These are phyloP conservation scores for Metarhizium anisopliae DNA, from an alignment of 2,329 filamentous ascomycete species.

Conservation along the genomic window DNA sequence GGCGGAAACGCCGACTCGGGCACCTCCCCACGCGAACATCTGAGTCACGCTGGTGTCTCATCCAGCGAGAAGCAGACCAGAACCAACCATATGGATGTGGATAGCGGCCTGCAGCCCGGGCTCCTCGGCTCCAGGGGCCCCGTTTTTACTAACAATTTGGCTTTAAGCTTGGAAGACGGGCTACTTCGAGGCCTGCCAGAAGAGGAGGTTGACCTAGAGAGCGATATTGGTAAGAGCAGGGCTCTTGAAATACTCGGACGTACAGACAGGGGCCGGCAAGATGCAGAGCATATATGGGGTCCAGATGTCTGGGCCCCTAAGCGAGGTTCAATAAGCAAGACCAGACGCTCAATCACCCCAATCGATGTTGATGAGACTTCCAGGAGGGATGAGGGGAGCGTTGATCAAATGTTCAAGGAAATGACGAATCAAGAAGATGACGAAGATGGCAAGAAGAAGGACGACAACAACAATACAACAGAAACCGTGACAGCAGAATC, in stretches of 20 bases:
- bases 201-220: conserved; percentile 35
- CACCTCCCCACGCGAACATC: conserved; percentile 3
- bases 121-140: conserved; percentile 35
- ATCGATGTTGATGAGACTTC: conserved; percentile 20
- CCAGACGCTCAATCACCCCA: conserved; percentile 17
- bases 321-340: conserved; percentile 19
- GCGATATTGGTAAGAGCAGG: conserved; percentile 37
- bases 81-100: conserved; percentile 31
- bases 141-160: conserved; percentile 29
- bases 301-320: conserved; percentile 34
- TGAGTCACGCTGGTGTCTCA: not conserved
- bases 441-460: conserved; percentile 30
- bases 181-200: conserved; percentile 36
- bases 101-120: conserved; percentile 30
- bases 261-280: conserved; percentile 39
- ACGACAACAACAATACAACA: conserved; percentile 13
- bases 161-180: conserved; percentile 39
- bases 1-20: conserved; percentile 8
- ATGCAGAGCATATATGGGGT: conserved; percentile 43
- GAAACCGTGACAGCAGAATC: conserved; percentile 31
- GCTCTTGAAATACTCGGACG: conserved; percentile 43
- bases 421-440: conserved; percentile 46
- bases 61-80: conserved; percentile 16
- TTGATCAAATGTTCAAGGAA: conserved; percentile 47
- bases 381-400: conserved; percentile 35